Evolutionary conservation across 1,284 basidiomycete species (phyloP), one percentile per base, ranked within the genome.

Genomic region (Stygiomarasmius scandens): DNA sequence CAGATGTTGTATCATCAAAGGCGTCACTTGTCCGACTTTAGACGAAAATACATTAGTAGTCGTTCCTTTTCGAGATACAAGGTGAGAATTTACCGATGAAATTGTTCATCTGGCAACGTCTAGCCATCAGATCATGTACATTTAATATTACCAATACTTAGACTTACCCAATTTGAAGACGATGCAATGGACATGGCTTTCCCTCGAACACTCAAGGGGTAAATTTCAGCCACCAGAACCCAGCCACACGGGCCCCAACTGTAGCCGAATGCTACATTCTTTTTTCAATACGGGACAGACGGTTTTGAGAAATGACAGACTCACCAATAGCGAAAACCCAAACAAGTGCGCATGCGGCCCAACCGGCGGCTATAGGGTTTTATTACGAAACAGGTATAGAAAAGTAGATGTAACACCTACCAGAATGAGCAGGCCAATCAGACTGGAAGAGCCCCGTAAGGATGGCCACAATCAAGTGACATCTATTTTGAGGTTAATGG

Each of bases 101-200:
- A 69, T 88, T 89, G 69, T 89, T 88, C 86, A 89, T 88, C 86
- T 86, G 59, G n/a, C 8, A 41, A 19, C n/a, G 16, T 12, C 29
- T 6, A 5, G 29, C 5, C 12, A 32, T 12, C 29, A n/a, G n/a
- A n/a, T n/a, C n/a, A n/a, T n/a, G n/a, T n/a, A n/a, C n/a, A n/a
- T n/a, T n/a, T n/a, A n/a, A n/a, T n/a, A n/a, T n/a, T n/a, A n/a
- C n/a, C n/a, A n/a, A 22, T 8, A 66, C 76, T 29, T 67, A 23
- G 5, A 66, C 76, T 32, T 67, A 84, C 83, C 85, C 86, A 89
- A 71, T 89, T 89, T 1, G 85, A 86, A 3, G 86, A 88, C 12
- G 86, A 82, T 4, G 84, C 83, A 52, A 89, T 86, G 1, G 86
- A 87, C 36, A 89, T 66, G 36, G 86, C 87, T 70, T 89, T 89